phyloP scores from a whole-genome alignment of 495 filamentous ascomycete genomes.

The Darksidea phi region DNA sequence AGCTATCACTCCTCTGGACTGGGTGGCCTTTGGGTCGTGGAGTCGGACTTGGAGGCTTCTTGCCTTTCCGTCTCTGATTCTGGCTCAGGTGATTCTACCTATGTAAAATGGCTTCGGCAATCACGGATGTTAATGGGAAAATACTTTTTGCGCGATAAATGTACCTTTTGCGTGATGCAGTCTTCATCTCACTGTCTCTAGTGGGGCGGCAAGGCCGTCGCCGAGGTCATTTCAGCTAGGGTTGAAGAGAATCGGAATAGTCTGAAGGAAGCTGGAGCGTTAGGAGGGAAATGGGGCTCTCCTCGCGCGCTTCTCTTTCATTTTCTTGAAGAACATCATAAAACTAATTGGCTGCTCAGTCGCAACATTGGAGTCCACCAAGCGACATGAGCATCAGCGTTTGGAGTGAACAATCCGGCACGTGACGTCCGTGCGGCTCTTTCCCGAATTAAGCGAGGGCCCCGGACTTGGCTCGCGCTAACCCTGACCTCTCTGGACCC shows the following conservation, averaged over 20 bases:
- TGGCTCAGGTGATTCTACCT: slow-evolving; percentile 23
- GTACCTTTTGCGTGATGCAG: no score
- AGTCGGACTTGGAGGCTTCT: slow-evolving; percentile 8
- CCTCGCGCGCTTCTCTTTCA: no score
- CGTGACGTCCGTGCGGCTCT: background rate
- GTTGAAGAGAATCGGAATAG: no score
- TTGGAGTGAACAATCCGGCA: background rate
- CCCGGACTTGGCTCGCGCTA: slow-evolving; percentile 13
- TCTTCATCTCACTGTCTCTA: background rate
- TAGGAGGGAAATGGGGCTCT: no score
- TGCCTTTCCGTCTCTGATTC: slow-evolving; percentile 12
- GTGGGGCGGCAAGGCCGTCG: background rate
- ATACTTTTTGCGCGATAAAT: slow-evolving; percentile 18
- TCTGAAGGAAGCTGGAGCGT: no score
- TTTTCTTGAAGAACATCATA: no score
- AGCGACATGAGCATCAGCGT: no score
- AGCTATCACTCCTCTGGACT: no score
- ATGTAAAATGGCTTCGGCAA: slow-evolving; percentile 7
- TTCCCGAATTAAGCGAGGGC: slow-evolving; percentile 7
- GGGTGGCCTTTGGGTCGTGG: background rate
- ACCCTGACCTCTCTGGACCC: slow-evolving; percentile 23
- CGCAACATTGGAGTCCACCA: no score
- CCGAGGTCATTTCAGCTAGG: no score
- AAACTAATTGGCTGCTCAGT: no score
- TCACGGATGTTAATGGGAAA: slow-evolving; percentile 33